Conservation (phyloP, 2,329 filamentous ascomycete genomes). For the Cylindrodendrum hubeiense region DNA sequence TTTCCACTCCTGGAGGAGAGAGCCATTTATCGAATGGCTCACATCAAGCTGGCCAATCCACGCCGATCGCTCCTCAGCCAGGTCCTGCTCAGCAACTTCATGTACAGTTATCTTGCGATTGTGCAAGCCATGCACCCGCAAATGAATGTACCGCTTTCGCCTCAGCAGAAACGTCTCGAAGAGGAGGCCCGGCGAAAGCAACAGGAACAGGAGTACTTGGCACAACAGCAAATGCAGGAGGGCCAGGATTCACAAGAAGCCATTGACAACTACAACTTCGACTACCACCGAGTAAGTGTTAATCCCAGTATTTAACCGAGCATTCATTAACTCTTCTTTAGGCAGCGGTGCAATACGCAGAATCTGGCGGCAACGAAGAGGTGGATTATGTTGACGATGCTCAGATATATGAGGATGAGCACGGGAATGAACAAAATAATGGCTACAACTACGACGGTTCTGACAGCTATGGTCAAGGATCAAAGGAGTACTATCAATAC, state of each 20-base stretch:
- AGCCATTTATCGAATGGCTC: constrained; percentile 98
- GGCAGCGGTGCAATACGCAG: constrained; percentile 61
- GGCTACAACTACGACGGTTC: constrained; percentile 54
- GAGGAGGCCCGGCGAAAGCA: constrained; percentile 65
- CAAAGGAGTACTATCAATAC: constrained; percentile 57
- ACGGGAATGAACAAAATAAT: constrained; percentile 55
- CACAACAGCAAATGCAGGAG: constrained; percentile 59
- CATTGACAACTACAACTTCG: constrained; percentile 65
- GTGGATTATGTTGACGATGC: constrained; percentile 65
- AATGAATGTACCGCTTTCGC: constrained; percentile 88
- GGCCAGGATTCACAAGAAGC: constrained; percentile 61
- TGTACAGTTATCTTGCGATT: constrained; percentile 99
- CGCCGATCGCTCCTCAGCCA: constrained; percentile 92
- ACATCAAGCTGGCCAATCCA: constrained; percentile 98
- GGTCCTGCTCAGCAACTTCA: constrained; percentile 97
- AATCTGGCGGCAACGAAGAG: constrained; percentile 56
- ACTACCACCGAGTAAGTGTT: constrained; percentile 65
- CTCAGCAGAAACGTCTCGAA: constrained; percentile 75
- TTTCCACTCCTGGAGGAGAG: constrained; percentile 96
- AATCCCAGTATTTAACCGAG: neutral
- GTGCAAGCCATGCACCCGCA: constrained; percentile 99
- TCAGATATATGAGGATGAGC: constrained; percentile 66
- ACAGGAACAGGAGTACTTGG: constrained; percentile 62
- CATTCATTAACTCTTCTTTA: constrained; percentile 36
- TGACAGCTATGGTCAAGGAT: constrained; percentile 54